Conservation (phyloP, 1,284 basidiomycete genomes). For the Heterobasidion parviporum region DNA sequence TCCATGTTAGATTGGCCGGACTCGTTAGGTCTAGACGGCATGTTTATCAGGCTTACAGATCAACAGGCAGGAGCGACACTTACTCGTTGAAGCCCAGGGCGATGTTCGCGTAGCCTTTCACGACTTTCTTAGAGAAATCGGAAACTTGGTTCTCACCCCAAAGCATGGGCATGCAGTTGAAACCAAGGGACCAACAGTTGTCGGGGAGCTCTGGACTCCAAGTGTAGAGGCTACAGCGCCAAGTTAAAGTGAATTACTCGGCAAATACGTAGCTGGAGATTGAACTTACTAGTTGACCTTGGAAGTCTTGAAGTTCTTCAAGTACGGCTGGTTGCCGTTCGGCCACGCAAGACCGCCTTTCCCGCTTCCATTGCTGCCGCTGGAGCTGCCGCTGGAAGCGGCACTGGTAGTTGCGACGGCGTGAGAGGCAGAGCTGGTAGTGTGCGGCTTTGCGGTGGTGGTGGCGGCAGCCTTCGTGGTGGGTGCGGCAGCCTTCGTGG, state of each 20-base stretch:
- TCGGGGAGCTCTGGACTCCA: slow-evolving; percentile 42
- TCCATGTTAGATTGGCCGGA: slow-evolving; percentile 54
- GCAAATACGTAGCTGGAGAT: not conserved
- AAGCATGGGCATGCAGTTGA: slow-evolving; percentile 57
- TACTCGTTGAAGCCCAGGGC: slow-evolving; percentile 70
- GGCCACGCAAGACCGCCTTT: slow-evolving; percentile 65
- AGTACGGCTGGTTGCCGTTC: slow-evolving; percentile 36
- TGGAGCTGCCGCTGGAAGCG: slow-evolving; percentile 8
- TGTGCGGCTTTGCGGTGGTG: not conserved
- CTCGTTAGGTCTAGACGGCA: slow-evolving; percentile 46
- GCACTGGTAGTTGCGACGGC: slow-evolving; percentile 13
- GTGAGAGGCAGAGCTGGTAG: slow-evolving; percentile 1
- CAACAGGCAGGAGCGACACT: slow-evolving; percentile 16
- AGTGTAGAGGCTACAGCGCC: slow-evolving; percentile 39
- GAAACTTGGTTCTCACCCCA: slow-evolving; percentile 49
- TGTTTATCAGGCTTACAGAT: not conserved
- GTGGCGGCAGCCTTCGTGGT: not conserved
- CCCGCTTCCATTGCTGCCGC: slow-evolving; percentile 16
- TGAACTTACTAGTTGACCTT: slow-evolving; percentile 37
- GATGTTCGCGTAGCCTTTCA: slow-evolving; percentile 39
- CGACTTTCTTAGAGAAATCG: slow-evolving; percentile 35
- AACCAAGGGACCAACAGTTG: slow-evolving; percentile 29
- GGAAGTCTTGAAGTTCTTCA: slow-evolving; percentile 37
- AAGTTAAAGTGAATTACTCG: slow-evolving; percentile 1
- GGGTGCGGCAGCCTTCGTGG: slow-evolving; percentile 12